phyloP scores from a whole-genome alignment of 768 basidiomycete genomes.

The Naganishia antarctica region DNA sequence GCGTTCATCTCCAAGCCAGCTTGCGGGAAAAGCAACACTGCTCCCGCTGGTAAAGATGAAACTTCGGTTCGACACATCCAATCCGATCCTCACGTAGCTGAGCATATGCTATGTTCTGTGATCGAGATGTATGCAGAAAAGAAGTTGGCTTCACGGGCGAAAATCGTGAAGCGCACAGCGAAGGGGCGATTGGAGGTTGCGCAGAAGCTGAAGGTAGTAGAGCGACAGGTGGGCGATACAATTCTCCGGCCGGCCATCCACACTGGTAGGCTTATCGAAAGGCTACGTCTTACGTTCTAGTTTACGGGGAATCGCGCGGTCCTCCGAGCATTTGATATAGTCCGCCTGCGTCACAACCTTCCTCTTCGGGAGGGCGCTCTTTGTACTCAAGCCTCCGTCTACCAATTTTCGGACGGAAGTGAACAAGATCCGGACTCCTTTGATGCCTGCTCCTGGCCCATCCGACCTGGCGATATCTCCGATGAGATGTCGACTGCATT shows the following conservation, averaged over 20 bases:
- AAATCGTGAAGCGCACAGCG: neutral
- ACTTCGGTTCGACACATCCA: neutral
- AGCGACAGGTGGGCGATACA: neutral
- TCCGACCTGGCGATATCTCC: no score
- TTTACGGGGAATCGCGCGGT: neutral
- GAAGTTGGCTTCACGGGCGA: neutral
- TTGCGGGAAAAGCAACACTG: neutral
- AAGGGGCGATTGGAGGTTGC: neutral
- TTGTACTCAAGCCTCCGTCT: no score
- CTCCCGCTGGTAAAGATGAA: neutral
- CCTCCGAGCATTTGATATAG: neutral
- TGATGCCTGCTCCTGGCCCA: no score
- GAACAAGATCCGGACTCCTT: no score
- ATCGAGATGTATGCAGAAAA: neutral
- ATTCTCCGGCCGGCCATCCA: no score
- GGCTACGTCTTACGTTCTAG: no score
- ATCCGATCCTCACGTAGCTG: neutral
- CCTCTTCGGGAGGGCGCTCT: neutral
- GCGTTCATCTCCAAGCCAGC: no score
- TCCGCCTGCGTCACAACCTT: neutral
- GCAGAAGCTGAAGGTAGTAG: neutral
- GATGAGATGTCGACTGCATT: neutral
- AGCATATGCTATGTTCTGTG: neutral
- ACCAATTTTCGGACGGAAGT: neutral
- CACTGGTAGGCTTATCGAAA: no score